A percentile compares a stretch with the other conserved stretches of the same genome.
phyloP scores from a whole-genome alignment of 83 land plant species.

The Thuja plicata region DNA sequence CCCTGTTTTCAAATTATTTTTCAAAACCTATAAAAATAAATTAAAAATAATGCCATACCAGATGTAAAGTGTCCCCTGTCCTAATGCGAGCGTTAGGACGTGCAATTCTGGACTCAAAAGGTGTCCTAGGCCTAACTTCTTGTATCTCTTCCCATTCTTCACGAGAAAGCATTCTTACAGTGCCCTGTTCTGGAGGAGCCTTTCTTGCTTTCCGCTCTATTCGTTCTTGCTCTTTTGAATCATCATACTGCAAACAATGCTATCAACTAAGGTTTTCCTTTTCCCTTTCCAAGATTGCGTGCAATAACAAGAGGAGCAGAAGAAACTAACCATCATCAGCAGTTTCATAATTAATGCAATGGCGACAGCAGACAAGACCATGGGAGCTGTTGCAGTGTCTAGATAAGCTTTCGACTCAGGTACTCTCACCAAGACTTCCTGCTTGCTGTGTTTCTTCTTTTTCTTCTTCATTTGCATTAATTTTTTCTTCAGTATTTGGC shows the following conservation, averaged over 20 bases:
- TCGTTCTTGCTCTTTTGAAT: conserved; percentile 57
- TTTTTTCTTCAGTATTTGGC: conserved; percentile 30
- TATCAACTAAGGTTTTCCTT: neutral
- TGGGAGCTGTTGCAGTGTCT: conserved; percentile 62
- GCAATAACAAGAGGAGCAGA: neutral
- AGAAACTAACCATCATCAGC: conserved; percentile 59
- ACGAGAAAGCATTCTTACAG: conserved; percentile 67
- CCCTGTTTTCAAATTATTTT: neutral
- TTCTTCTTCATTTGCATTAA: conserved; percentile 26
- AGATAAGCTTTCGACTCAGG: conserved; percentile 41
- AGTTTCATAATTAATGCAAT: conserved; percentile 52
- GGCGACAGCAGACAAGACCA: conserved; percentile 49
- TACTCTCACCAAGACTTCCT: conserved; percentile 37
- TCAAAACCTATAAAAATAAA: neutral
- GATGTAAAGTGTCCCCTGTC: conserved; percentile 64
- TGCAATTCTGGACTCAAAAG: conserved; percentile 84
- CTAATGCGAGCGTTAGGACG: conserved; percentile 80
- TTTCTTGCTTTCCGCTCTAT: conserved; percentile 63
- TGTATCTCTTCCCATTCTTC: conserved; percentile 84
- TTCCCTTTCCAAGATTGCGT: neutral
- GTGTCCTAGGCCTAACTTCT: conserved; percentile 83
- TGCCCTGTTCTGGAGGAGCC: conserved; percentile 68
- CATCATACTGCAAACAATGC: conserved; percentile 50
- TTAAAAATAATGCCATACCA: conserved; percentile 26
- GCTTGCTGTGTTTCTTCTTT: conserved; percentile 24